A percentile compares a stretch with the other conserved stretches of the same genome.
phyloP scores from a whole-genome alignment of 2,329 filamentous ascomycete species.

The Didymosphaeria variabile region DNA sequence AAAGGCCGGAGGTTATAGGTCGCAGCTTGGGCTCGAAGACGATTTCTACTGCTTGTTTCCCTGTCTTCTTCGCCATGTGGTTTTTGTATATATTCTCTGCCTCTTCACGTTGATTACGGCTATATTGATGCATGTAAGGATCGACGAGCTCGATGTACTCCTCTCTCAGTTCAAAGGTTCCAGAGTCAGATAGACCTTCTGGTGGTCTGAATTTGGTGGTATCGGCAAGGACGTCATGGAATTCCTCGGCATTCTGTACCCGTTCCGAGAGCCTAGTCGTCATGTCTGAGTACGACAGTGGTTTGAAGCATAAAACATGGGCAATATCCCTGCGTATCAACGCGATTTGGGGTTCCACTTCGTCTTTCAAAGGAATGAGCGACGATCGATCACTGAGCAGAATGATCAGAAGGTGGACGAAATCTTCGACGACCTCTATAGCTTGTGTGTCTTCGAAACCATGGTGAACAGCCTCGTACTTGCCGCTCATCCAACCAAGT shows the following conservation, averaged over 20 bases:
- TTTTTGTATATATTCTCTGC: constrained; percentile 89
- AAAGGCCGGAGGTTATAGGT: constrained; percentile 78
- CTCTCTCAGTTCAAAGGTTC: constrained; percentile 90
- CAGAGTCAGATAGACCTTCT: constrained; percentile 90
- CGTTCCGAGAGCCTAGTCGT: constrained; percentile 86
- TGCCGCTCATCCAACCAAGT: constrained; percentile 83
- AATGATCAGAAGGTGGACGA: constrained; percentile 91
- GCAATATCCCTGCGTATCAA: constrained; percentile 88
- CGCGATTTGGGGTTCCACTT: constrained; percentile 70
- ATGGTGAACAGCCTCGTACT: constrained; percentile 71
- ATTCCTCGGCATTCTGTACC: constrained; percentile 87
- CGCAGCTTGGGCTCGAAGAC: constrained; percentile 90
- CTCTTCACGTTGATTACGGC: constrained; percentile 95
- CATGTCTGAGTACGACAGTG: constrained; percentile 92
- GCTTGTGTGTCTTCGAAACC: constrained; percentile 88
- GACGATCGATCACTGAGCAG: constrained; percentile 88
- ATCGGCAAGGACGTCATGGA: constrained; percentile 82
- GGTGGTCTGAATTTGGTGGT: constrained; percentile 91
- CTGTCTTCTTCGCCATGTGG: constrained; percentile 86
- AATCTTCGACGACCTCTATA: constrained; percentile 93
- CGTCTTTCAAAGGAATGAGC: constrained; percentile 73
- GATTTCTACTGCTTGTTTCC: constrained; percentile 80
- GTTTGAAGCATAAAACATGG: constrained; percentile 95
- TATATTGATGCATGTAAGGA: constrained; percentile 95
- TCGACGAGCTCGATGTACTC: constrained; percentile 89